Base-by-base conservation (phyloP, 2,329 filamentous ascomycete species). In the Cyphellophora attinorum region DNA sequence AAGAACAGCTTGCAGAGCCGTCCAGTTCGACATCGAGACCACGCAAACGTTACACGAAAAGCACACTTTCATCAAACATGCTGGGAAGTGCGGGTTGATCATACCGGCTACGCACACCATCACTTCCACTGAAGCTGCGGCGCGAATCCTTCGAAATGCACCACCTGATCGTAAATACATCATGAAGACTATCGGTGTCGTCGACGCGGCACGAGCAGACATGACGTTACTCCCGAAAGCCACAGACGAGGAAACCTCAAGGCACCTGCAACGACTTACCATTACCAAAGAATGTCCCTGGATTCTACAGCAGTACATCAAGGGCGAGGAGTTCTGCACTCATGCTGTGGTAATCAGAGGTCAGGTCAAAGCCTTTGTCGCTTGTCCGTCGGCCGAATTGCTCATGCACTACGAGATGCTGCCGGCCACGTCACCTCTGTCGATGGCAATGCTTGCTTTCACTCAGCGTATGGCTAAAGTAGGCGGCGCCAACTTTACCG, bases 231-330 rank as follows among this genome's bases (percentile, higher is more conserved):
- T 86, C 0, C 81, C 82, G 0, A 66, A 73, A 4, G 39, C 56
- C 0, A 70, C 70, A 0, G 47, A 62, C 2, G 55, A 57, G 8
- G 64, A 73, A 39, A 85, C 79, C 0, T 62, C 64, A 29, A 50
- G 56, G 1, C 65, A 78, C 44, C 54, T 84, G 16, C 61, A 64
- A 11, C 56, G 60, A 11, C 62, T 85, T 11, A 59, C 53, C 2
- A 72, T 80, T 27, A 72, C 72, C 2, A 54, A 62, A 10, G 51
- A 65, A 0, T 61, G 64, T 2, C 72, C 79, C 0, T 84, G 76
- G 68, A 65, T 85, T 39, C 52, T 85, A 15, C 80, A 88, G 50
- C 74, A 85, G 50, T 83, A 70, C 52, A 72, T 82, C 41, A 64
- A 68, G 0, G 70, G 73, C 1, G 62, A 65, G 0, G 80, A 85